Conservation (phyloP, 2,329 filamentous ascomycete genomes). For the Clarireedia paspali region DNA sequence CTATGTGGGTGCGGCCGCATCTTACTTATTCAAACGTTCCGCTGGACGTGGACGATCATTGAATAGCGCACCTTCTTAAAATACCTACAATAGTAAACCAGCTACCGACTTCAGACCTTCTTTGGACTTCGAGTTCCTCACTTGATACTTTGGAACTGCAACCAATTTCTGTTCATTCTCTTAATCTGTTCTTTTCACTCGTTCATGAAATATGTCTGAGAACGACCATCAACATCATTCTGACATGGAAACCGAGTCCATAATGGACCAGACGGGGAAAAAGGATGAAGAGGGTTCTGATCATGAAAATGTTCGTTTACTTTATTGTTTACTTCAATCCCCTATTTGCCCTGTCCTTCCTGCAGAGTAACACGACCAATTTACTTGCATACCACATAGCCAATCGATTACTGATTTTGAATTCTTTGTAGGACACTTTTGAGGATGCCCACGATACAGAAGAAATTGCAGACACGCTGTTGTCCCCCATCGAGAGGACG, state of each 20-base stretch:
- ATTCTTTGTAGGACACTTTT: constrained; percentile 57
- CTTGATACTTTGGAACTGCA: not conserved
- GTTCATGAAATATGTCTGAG: not conserved
- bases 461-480: constrained; percentile 15
- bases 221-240: not conserved
- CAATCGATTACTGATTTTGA: constrained; percentile 10
- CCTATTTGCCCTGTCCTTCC: not conserved
- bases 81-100: too few relatives aligned
- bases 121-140: not conserved
- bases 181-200: not conserved
- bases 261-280: not conserved
- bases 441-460: constrained; percentile 68
- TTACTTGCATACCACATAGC: constrained; percentile 6
- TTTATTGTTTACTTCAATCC: not conserved
- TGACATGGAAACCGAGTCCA: not conserved
- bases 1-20: too few relatives aligned
- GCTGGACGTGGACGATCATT: too few relatives aligned
- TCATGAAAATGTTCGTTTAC: not conserved
- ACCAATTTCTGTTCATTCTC: not conserved
- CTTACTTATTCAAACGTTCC: too few relatives aligned
- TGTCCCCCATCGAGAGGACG: constrained; percentile 19
- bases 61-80: too few relatives aligned
- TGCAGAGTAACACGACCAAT: constrained; percentile 18
- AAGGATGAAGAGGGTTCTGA: not conserved
- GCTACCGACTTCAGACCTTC: too few relatives aligned